These are phyloP conservation scores for Fagopyrum homotropicum DNA, from an alignment of 148 eudicot genomes.

Conservation along the genomic window DNA sequence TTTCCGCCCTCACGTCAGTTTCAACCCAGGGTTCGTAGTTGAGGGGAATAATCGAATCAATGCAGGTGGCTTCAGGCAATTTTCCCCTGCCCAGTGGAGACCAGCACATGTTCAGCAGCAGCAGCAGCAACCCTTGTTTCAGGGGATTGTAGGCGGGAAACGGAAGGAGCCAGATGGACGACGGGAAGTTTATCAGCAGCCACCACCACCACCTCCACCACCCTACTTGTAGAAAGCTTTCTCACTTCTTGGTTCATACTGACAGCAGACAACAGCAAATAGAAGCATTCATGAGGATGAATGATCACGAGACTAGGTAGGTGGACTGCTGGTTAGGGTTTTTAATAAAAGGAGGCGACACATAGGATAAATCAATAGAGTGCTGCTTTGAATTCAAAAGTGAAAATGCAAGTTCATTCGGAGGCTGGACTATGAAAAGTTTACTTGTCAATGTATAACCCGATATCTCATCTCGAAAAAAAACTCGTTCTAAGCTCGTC, in stretches of 20 bases:
- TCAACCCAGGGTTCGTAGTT: constrained; percentile 44
- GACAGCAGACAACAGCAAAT: constrained; percentile 8
- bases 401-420: neutral
- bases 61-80: constrained; percentile 40
- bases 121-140: constrained; percentile 33
- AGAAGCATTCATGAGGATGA: constrained; percentile 23
- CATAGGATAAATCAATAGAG: neutral
- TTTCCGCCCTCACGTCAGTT: constrained; percentile 40
- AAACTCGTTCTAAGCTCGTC: no score
- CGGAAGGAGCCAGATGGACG: constrained; percentile 83
- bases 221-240: constrained; percentile 52
- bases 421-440: neutral
- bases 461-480: no score
- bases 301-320: constrained; percentile 10
- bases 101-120: constrained; percentile 31
- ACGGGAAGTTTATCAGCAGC: constrained; percentile 52
- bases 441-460: neutral
- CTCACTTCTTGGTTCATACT: constrained; percentile 26
- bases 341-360: neutral
- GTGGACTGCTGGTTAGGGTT: constrained; percentile 5
- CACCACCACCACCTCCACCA: constrained; percentile 53
- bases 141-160: constrained; percentile 44
- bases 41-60: constrained; percentile 47
- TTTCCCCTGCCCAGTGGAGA: constrained; percentile 37
- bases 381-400: no score